Percentiles rank a stretch among this genome's conserved stretches.
These are phyloP conservation scores for Acanthamoeba healyi DNA, from an alignment of 208 protist species.

Conservation along the genomic window DNA sequence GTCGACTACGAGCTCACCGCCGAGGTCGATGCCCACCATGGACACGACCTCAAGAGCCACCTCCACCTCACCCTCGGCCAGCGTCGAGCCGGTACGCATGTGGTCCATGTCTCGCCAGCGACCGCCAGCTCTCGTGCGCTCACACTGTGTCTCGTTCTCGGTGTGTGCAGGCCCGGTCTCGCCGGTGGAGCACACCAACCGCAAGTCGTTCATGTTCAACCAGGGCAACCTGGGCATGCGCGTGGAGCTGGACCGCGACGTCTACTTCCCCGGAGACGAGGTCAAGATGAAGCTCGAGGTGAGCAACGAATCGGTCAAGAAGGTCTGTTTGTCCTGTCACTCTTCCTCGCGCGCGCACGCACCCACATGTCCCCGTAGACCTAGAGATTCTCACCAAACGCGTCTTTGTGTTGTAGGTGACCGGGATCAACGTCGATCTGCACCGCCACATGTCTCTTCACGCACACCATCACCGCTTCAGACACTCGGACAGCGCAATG, in stretches of 20 bases:
- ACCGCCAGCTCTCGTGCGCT: background rate
- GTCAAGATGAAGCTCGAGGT: conserved; percentile 67
- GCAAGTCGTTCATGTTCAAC: conserved; percentile 74
- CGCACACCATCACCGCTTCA: conserved; percentile 36
- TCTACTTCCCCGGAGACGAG: conserved; percentile 70
- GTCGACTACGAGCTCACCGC: conserved; percentile 46
- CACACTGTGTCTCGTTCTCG: background rate
- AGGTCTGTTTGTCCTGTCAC: background rate
- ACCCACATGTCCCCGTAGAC: no score
- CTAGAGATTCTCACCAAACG: background rate
- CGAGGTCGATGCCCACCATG: conserved; percentile 58
- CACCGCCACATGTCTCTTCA: background rate
- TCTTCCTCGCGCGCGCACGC: background rate
- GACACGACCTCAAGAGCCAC: conserved; percentile 18
- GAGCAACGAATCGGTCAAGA: conserved; percentile 69
- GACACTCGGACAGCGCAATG: background rate
- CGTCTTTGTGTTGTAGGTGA: background rate
- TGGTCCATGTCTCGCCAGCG: background rate
- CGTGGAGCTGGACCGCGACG: background rate
- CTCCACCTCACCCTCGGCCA: conserved; percentile 38
- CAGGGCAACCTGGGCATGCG: conserved; percentile 67
- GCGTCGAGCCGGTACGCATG: background rate
- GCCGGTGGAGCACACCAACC: conserved; percentile 30
- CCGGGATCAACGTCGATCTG: conserved; percentile 50
- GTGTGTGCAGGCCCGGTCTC: background rate